Conservation (phyloP, 306 rosid genomes). For the Citrullus colocynthis region DNA sequence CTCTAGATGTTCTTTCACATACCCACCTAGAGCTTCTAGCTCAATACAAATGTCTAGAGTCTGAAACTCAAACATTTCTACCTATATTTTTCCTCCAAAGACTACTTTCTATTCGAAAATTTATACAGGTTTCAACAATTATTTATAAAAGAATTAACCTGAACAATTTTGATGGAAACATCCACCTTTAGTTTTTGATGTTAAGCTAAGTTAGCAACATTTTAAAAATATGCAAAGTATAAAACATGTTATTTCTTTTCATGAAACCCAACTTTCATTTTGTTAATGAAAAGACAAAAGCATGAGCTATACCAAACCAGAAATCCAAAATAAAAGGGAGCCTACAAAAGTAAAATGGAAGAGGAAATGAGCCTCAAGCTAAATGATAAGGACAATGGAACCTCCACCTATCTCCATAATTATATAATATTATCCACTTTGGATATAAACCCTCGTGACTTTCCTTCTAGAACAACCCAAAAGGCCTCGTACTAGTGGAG, state of each 20-base stretch:
- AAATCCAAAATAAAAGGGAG: not conserved
- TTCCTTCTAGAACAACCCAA: too few relatives aligned
- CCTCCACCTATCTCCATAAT: too few relatives aligned
- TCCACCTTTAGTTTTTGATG: not conserved
- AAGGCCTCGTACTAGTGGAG: too few relatives aligned
- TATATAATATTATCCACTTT: too few relatives aligned
- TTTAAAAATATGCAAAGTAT: not conserved
- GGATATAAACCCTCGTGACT: too few relatives aligned
- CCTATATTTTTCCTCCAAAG: not conserved
- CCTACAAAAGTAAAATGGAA: not conserved
- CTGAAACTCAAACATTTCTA: not conserved
- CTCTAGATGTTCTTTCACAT: not conserved
- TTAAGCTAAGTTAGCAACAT: not conserved
- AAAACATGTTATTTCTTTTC: not conserved
- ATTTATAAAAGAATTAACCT: not conserved
- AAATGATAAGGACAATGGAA: too few relatives aligned
- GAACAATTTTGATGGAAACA: not conserved
- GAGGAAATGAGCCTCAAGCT: not conserved
- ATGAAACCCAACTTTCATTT: not conserved
- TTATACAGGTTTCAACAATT: not conserved
- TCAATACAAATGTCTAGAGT: not conserved
- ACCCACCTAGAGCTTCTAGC: not conserved
- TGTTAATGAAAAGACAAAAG: not conserved
- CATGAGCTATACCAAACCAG: not conserved
- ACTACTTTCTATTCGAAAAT: not conserved